These are phyloP conservation scores for Carex parvula DNA, from an alignment of 176 grass and related monocot species.

Conservation along the genomic window DNA sequence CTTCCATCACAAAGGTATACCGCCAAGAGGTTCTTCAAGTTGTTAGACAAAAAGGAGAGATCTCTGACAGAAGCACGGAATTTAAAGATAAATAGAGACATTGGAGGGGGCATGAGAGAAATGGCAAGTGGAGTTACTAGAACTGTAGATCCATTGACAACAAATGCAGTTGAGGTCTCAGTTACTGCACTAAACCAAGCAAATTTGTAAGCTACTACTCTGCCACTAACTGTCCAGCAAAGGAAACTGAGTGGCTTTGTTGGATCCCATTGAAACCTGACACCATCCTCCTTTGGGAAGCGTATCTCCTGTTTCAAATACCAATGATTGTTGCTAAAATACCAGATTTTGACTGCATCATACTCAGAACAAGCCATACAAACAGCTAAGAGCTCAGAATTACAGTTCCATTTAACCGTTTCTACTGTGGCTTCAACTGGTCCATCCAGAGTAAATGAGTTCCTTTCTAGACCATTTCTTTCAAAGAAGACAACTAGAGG, in stretches of 20 bases:
- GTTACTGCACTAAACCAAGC: constrained; percentile 66
- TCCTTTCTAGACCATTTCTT: constrained; percentile 88
- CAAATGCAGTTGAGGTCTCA: constrained; percentile 62
- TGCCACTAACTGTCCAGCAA: constrained; percentile 68
- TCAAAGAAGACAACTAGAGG: constrained; percentile 84
- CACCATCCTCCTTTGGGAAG: constrained; percentile 60
- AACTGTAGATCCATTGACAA: constrained; percentile 65
- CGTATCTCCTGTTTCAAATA: constrained; percentile 90
- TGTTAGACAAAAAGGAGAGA: constrained; percentile 48
- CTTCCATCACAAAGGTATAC: constrained; percentile 59
- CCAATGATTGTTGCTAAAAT: constrained; percentile 89
- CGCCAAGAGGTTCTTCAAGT: constrained; percentile 70
- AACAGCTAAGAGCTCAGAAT: constrained; percentile 83
- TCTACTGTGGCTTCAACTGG: constrained; percentile 40
- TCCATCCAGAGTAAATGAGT: constrained; percentile 56
- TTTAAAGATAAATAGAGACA: constrained; percentile 75
- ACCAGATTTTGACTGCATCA: constrained; percentile 85
- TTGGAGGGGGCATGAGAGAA: constrained; percentile 83
- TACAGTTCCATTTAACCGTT: constrained; percentile 86
- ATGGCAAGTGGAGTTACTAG: constrained; percentile 68
- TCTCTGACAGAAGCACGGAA: constrained; percentile 80
- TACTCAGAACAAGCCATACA: constrained; percentile 49
- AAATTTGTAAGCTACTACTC: constrained; percentile 64
- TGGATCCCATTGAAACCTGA: constrained; percentile 74
- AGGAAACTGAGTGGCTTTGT: constrained; percentile 71